Conservation (phyloP, 768 basidiomycete species). For the Leccinellum rugosiceps region DNA sequence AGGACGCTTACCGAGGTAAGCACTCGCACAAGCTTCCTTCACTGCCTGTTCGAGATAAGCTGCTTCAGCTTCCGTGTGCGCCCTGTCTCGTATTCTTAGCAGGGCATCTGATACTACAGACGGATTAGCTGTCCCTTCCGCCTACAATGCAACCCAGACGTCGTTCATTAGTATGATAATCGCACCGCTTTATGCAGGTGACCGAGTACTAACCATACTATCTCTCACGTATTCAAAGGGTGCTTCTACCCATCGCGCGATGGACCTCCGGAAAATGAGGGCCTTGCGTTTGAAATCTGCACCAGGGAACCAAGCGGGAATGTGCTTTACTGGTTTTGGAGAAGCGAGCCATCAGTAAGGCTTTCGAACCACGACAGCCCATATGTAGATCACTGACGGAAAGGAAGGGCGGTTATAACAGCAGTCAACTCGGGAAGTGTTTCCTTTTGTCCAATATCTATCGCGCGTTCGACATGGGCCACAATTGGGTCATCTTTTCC, state of each 20-base stretch:
- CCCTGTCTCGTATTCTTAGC: background rate
- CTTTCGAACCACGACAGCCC: too few species aligned
- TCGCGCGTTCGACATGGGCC: background rate
- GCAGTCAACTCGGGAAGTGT: constrained; percentile 9
- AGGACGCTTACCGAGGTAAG: background rate
- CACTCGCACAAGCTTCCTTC: background rate
- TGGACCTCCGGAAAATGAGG: background rate
- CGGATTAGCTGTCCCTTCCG: background rate
- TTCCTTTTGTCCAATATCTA: background rate
- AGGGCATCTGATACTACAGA: background rate
- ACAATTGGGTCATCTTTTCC: background rate
- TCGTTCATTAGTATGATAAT: background rate
- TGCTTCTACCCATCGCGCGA: background rate
- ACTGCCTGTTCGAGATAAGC: background rate
- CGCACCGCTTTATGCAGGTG: background rate
- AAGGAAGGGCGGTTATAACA: constrained; percentile 11
- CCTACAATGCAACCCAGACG: background rate
- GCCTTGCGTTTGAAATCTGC: background rate
- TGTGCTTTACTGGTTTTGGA: background rate
- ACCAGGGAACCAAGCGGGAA: background rate
- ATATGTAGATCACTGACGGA: constrained; percentile 9
- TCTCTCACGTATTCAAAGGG: background rate
- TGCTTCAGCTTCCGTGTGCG: background rate
- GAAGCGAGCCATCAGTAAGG: background rate
- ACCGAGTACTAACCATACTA: background rate